Evolutionary conservation across 495 filamentous ascomycete species (phyloP), one percentile per base, ranked within the genome.

Genomic region (Hypoxylon rickii): DNA sequence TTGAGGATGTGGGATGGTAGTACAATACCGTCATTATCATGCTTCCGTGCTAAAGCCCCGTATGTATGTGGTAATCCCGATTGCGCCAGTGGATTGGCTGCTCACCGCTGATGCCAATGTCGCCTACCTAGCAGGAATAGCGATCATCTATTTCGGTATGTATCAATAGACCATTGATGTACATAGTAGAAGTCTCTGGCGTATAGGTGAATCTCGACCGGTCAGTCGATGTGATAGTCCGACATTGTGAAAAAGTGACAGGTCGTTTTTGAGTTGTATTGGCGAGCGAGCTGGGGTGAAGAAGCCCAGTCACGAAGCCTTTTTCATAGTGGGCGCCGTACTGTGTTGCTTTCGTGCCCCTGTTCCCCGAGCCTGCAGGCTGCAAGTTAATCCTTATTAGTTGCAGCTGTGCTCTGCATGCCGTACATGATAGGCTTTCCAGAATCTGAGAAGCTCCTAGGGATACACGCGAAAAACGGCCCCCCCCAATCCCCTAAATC

Each of bases 401-500:
- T 55, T 60, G 61, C 61, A 64, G 61, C 61, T 59, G 31, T 47
- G 47, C 50, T 63, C 55, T 63, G 61, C 61, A 64, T 63, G 60
- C 54, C 60, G 44, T 63, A 63, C 60, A 58, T 55, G 40, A 54
- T 45, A 59, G 47, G 37, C 38, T 55, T 58, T 63, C 60, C 60
- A 58, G 60, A 58, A 63, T 61, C 51, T 61, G 21, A 32, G 52
- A 62, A 52, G 44, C 53, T 53, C 53, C 53, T 44, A 58, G 59
- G 53, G 53, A 63, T 43, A 41, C 53, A 63, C 53, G 53, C 52
- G 52, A 62, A 45, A 42, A 50, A 52, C 37, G 33, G 44, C 33
- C 40, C 55, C 57, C 58, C 50, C 29, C 13, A 31, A 34, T 46
- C 34, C 53, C 57, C 42, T 19, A 53, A 54, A 41, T 54, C 58